These are phyloP conservation scores for Solanum okadae DNA, from an alignment of 257 asterid species.

Conservation along the genomic window DNA sequence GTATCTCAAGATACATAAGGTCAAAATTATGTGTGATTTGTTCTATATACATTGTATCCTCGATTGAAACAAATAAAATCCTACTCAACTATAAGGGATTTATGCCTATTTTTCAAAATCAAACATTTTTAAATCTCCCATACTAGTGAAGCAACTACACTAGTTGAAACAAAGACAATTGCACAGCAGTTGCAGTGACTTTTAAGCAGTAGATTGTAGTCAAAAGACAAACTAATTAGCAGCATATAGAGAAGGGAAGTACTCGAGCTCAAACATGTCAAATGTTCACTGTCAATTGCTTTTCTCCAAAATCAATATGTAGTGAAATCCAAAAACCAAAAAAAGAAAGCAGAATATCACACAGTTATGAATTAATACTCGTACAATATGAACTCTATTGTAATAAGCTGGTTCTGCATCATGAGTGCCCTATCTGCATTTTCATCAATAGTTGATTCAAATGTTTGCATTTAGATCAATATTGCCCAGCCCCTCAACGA, in stretches of 20 bases:
- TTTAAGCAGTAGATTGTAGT: not conserved
- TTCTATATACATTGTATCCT: no score
- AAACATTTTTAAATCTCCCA: not conserved
- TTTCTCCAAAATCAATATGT: not conserved
- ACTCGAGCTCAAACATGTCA: not conserved
- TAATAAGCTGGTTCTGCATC: no score
- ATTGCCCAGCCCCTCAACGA: no score
- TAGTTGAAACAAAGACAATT: not conserved
- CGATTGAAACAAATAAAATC: not conserved
- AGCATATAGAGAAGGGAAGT: not conserved
- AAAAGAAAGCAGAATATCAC: not conserved
- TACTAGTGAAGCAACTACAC: not conserved
- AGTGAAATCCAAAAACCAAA: not conserved
- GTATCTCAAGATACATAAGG: no score
- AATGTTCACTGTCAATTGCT: not conserved
- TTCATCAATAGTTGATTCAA: not conserved
- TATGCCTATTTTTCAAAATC: not conserved
- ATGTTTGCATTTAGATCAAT: no score
- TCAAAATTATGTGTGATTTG: no score
- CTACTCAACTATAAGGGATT: not conserved
- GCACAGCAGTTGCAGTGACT: not conserved
- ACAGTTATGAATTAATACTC: not conserved
- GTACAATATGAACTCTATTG: no score
- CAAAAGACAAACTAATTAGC: not conserved
- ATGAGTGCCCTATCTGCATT: not conserved